Evolutionary conservation across 169 alveolate genomes (phyloP).

Genomic region (Perkinsus marinus): DNA sequence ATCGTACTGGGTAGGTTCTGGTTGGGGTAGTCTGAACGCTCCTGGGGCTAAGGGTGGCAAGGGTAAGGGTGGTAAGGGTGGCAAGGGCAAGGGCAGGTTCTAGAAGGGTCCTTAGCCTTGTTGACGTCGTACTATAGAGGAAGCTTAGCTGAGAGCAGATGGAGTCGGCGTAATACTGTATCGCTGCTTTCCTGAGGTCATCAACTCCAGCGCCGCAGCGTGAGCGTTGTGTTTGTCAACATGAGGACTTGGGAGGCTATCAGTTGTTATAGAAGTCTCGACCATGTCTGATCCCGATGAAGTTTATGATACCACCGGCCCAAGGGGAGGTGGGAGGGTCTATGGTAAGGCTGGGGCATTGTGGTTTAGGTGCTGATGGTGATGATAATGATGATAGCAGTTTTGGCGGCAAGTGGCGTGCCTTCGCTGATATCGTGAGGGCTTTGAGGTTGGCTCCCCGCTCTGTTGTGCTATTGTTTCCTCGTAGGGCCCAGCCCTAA

Average conservation of each 20-base stretch:
- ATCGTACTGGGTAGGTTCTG: background rate
- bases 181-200: background rate
- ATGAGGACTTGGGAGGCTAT: background rate
- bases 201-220: no score
- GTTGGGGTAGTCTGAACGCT: background rate
- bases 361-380: background rate
- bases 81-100: background rate
- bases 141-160: background rate
- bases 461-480: background rate
- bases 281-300: background rate
- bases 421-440: background rate
- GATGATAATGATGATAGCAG: background rate
- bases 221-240: background rate
- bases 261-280: background rate
- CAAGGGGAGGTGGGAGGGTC: background rate
- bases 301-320: background rate
- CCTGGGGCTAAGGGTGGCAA: background rate
- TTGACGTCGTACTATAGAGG: background rate
- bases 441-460: background rate
- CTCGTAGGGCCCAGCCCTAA: background rate
- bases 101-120: background rate
- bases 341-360: background rate
- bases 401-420: background rate
- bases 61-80: background rate
- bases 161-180: background rate